Conservation (phyloP, 2,329 filamentous ascomycete genomes). For the Talaromyces amestolkiae region DNA sequence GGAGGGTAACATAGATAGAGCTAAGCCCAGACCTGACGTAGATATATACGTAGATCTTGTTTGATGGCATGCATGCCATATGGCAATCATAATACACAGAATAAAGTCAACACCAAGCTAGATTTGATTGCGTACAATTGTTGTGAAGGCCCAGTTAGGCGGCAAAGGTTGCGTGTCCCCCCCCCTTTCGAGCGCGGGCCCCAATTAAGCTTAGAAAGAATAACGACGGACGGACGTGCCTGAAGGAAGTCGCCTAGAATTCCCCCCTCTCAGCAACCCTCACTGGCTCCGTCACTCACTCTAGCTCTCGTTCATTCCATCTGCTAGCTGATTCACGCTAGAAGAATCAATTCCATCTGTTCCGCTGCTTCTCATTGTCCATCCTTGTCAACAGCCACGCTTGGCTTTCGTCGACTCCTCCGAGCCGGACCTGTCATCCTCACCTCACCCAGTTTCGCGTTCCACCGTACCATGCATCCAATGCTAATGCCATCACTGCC, state of each 20-base stretch:
- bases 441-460: slow-evolving; percentile 3
- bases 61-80: slow-evolving; percentile 4
- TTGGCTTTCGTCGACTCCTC: slow-evolving; percentile 11
- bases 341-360: neutral
- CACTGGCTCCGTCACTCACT: neutral
- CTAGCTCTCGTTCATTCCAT: neutral
- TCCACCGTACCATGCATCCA: slow-evolving; percentile 20
- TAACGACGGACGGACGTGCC: neutral
- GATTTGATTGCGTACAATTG: neutral
- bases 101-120: neutral
- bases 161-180: slow-evolving; percentile 16
- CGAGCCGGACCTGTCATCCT: neutral
- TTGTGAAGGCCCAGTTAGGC: neutral
- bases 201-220: slow-evolving; percentile 5
- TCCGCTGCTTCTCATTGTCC: slow-evolving; percentile 15
- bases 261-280: slow-evolving; percentile 4
- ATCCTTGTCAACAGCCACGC: slow-evolving; percentile 17
- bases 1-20: no score
- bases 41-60: neutral
- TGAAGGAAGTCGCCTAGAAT: slow-evolving; percentile 7
- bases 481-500: slow-evolving; percentile 32
- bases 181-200: slow-evolving; percentile 25
- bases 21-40: neutral
- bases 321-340: neutral
- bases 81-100: neutral